phyloP scores from a whole-genome alignment of 176 grass and related monocot species.

The Raddia guianensis region DNA sequence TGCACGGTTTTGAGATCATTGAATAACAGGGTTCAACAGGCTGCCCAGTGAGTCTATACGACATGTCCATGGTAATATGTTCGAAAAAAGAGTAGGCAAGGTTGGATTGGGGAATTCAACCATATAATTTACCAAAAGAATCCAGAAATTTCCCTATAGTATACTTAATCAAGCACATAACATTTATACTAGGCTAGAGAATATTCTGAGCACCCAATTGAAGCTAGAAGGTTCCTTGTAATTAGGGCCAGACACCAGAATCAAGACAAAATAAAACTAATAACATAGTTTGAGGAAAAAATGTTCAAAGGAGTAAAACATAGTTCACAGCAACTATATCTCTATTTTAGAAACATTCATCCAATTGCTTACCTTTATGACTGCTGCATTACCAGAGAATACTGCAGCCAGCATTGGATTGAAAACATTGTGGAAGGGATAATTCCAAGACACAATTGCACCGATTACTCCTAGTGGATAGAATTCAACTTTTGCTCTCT shows the following conservation, averaged over 20 bases:
- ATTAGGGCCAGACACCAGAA: slow-evolving; percentile 4
- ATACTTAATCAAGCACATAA: background rate
- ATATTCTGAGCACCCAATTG: background rate
- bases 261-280: slow-evolving; percentile 3
- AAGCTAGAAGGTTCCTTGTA: slow-evolving; percentile 9
- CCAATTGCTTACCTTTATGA: slow-evolving; percentile 77
- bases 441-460: slow-evolving; percentile 99
- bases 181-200: background rate
- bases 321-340: background rate
- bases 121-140: background rate
- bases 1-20: background rate
- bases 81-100: slow-evolving; percentile 7
- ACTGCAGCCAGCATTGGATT: slow-evolving; percentile 92
- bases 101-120: background rate
- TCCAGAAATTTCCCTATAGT: background rate
- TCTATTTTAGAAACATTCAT: background rate
- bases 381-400: slow-evolving; percentile 98
- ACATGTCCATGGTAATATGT: background rate
- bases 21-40: slow-evolving; percentile 20
- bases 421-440: slow-evolving; percentile 95
- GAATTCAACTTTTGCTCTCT: slow-evolving; percentile 95
- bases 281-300: background rate
- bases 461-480: slow-evolving; percentile 95
- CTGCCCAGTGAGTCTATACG: background rate
- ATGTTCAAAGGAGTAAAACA: background rate